Percentiles rank a stretch among this genome's conserved stretches.
Evolutionary conservation across 768 basidiomycete species (phyloP).

Genomic region (Boletus barrowsii): DNA sequence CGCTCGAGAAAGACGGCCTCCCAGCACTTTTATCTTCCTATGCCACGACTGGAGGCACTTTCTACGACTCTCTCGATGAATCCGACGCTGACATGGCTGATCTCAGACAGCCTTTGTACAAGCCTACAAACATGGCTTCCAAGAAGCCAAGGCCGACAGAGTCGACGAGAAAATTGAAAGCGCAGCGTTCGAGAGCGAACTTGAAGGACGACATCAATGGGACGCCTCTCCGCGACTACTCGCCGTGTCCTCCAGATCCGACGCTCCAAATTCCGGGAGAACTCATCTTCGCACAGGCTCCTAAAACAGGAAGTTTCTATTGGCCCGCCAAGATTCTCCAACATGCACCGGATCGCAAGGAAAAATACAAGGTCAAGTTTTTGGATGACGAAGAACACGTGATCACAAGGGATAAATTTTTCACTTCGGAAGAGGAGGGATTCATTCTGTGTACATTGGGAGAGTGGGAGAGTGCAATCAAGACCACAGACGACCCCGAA

Average conservation of each 20-base stretch:
- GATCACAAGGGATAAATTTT: constrained; percentile 51
- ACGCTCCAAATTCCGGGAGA: constrained; percentile 65
- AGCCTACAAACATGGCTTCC: neutral
- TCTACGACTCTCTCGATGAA: constrained; percentile 28
- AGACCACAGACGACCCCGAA: constrained; percentile 25
- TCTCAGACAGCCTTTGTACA: constrained; percentile 2
- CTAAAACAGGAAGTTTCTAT: constrained; percentile 36
- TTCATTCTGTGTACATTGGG: constrained; percentile 67
- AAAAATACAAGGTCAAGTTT: constrained; percentile 57
- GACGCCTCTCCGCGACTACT: constrained; percentile 25
- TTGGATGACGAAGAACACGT: constrained; percentile 49
- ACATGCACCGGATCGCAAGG: constrained; percentile 41
- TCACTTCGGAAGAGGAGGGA: constrained; percentile 51
- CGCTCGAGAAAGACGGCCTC: constrained; percentile 47
- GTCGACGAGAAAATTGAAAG: constrained; percentile 15
- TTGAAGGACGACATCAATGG: constrained; percentile 11
- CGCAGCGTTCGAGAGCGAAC: constrained; percentile 17
- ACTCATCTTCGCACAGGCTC: constrained; percentile 49
- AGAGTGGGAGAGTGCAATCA: constrained; percentile 45
- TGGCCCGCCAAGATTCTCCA: constrained; percentile 67
- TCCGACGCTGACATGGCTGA: constrained; percentile 18
- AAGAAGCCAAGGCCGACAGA: constrained; percentile 8
- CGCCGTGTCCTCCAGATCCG: constrained; percentile 45
- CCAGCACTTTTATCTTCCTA: constrained; percentile 39
- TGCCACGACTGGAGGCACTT: constrained; percentile 17